Percentiles rank a stretch among this genome's conserved stretches.
These are phyloP conservation scores for Ophiostoma triangulosporum DNA, from an alignment of 2,329 filamentous ascomycete genomes.

Conservation along the genomic window DNA sequence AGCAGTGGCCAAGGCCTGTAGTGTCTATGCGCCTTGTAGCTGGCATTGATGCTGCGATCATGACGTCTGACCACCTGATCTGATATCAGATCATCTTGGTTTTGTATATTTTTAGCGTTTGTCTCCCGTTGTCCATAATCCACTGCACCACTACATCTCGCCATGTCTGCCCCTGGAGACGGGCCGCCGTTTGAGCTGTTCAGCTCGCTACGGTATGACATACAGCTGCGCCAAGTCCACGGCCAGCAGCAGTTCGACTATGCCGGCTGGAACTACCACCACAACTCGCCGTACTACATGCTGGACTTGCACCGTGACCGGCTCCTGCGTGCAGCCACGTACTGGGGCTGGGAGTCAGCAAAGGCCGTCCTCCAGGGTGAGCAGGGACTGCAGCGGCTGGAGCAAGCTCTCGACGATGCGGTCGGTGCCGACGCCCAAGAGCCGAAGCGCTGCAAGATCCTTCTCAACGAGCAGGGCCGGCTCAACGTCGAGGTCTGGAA, in stretches of 20 bases:
- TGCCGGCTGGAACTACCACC: constrained; percentile 38
- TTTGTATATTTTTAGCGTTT: neutral
- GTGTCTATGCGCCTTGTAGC: too few species aligned
- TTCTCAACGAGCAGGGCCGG: constrained; percentile 35
- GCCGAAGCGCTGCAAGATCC: constrained; percentile 39
- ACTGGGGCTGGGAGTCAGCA: constrained; percentile 42
- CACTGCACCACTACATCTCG: neutral
- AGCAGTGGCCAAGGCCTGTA: too few species aligned
- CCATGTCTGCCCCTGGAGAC: constrained; percentile 18
- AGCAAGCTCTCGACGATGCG: constrained; percentile 17
- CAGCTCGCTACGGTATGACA: constrained; percentile 61
- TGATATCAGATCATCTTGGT: too few species aligned
- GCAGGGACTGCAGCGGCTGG: constrained; percentile 30
- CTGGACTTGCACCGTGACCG: constrained; percentile 66
- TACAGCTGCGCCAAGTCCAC: constrained; percentile 33
- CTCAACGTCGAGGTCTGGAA: constrained; percentile 29
- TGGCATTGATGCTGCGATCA: too few species aligned
- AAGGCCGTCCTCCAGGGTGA: constrained; percentile 31
- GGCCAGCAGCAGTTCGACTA: constrained; percentile 23
- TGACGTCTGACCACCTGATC: too few species aligned
- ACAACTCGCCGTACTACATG: constrained; percentile 60
- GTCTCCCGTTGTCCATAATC: neutral
- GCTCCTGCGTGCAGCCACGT: constrained; percentile 47
- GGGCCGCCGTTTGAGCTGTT: constrained; percentile 32
- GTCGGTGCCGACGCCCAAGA: constrained; percentile 2